Conservation (phyloP, 1,139 yeast genomes). For the Magnusiomyces starmeri region DNA sequence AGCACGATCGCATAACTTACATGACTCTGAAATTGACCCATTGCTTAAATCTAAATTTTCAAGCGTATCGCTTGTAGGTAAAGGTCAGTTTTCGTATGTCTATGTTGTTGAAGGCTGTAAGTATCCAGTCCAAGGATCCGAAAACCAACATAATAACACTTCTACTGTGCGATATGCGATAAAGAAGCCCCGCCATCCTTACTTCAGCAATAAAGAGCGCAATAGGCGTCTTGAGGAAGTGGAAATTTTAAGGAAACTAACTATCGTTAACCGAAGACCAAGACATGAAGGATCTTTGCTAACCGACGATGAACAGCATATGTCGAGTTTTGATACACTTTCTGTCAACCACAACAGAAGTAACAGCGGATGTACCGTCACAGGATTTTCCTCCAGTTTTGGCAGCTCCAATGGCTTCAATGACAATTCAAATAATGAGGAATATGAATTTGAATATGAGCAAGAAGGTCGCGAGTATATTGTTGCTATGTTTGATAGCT, state of each 20-base stretch:
- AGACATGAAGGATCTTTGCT: too few relatives aligned
- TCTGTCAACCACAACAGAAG: conserved; percentile 4
- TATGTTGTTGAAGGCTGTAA: conserved; percentile 59
- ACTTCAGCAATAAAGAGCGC: conserved; percentile 46
- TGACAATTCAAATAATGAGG: background rate
- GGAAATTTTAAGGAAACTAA: conserved; percentile 42
- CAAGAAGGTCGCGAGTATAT: conserved; percentile 77
- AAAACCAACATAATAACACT: conserved; percentile 3
- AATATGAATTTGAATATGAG: conserved; percentile 32
- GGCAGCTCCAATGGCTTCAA: conserved; percentile 13
- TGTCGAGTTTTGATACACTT: too few relatives aligned
- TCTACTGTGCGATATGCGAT: conserved; percentile 53
- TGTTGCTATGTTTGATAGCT: conserved; percentile 72
- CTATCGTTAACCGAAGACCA: too few relatives aligned
- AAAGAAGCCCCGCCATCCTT: conserved; percentile 63
- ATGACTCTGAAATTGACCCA: background rate
- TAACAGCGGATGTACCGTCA: background rate
- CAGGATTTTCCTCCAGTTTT: too few relatives aligned
- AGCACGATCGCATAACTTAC: background rate
- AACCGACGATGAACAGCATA: too few relatives aligned
- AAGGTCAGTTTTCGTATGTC: conserved; percentile 86
- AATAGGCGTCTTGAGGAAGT: conserved; percentile 51
- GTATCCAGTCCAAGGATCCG: conserved; percentile 10
- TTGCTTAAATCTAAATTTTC: conserved; percentile 3
- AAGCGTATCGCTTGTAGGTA: conserved; percentile 63